Evolutionary conservation across 1,284 basidiomycete genomes (phyloP), one percentile per base, ranked within the genome.

Genomic region (Pulveroboletus sp.): DNA sequence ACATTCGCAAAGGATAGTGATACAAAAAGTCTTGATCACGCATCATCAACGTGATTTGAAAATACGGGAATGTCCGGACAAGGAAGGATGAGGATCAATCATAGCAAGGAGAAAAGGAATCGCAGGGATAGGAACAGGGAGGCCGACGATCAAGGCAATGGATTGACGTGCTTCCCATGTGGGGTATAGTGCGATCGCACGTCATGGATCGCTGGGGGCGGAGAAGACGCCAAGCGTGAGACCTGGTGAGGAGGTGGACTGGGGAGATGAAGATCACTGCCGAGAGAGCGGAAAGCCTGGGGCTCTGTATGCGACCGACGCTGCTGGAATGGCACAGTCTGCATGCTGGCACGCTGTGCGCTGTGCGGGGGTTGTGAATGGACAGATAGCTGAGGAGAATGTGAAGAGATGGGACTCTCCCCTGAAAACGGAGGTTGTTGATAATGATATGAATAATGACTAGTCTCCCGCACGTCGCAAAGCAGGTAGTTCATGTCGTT

Each of bases 401-500:
- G 70, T 22, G 70, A 70, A 42, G 71, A 61, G 53, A 71, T 67
- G 49, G 70, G 52, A 44, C 69, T 73, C 53, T 71, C 72, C 58
- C 59, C 67, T 45, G 65, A 71, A 60, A 74, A 71, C 28, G 69
- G 55, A 52, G 72, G 59, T 6, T 66, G 70, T 25, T 68, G 72
- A 70, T 71, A 71, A 65, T 72, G 72, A 68, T 71, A 71, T 5
- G 71, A 72, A 73, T 71, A 74, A 67, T 71, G 70, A 61, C 61
- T 51, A 40, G 49, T 61, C 48, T 71, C 70, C 56, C 72, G 72
- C 49, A 69, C 72, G 46, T 71, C 69, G 50, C 72, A 74, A 46
- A 71, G 62, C 40, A 71, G 49, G 55, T 71, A 71, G 59, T 66
- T 74, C 72, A 71, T 71, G 57, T 71, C 70, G 49, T 71, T 71